Evolutionary conservation across 169 alveolate species (phyloP), one percentile per base, ranked within the genome.

Genomic region (Plasmodium vivax): DNA sequence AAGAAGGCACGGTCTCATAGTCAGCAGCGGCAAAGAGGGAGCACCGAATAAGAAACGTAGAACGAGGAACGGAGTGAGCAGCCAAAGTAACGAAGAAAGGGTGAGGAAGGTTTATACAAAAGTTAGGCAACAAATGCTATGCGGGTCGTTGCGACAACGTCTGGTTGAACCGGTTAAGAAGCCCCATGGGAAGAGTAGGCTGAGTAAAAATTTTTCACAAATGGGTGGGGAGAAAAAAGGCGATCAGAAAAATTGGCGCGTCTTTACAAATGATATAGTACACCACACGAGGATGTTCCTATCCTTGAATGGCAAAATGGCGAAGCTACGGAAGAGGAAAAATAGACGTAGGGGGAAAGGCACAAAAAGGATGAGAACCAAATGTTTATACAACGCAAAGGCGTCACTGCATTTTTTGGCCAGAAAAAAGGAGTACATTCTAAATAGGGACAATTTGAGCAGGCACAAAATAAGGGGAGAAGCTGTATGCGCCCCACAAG

Each of bases 391-490:
- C 45, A 32, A 45, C 47, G 0, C 72, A 9, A 87, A 54, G 34
- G 79, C 23, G 14, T 51, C 87, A 2, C 34, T 77, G 43, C 62
- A 87, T 75, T 87, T 54, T 87, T 87, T 87, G 81, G 34, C 73
- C 38, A 87, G 45, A 77, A 87, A 87, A 87, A 87, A 79, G 47
- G 51, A 72, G 16, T 72, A 27, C 30, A 84, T 84, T 71, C 72
- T 84, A 45, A 87, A 77, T 87, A 87, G 45, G 54, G 71, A 75
- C 10, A 58, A 87, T 74, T 75, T 87, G 68, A 87, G n/a, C 62
- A 87, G 16, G 12, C 47, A 19, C 72, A 79, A 51, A 54, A 38
- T 75, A 19, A 74, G 68, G 14, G 62, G 82, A 54, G 82, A 47
- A 16, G 73, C 16, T 14, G 23, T 51, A 16, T 51, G 9, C 62